Percentiles rank a stretch among this genome's conserved stretches.
Conservation (phyloP, 148 eudicot species). For the Diospyros kaki region DNA sequence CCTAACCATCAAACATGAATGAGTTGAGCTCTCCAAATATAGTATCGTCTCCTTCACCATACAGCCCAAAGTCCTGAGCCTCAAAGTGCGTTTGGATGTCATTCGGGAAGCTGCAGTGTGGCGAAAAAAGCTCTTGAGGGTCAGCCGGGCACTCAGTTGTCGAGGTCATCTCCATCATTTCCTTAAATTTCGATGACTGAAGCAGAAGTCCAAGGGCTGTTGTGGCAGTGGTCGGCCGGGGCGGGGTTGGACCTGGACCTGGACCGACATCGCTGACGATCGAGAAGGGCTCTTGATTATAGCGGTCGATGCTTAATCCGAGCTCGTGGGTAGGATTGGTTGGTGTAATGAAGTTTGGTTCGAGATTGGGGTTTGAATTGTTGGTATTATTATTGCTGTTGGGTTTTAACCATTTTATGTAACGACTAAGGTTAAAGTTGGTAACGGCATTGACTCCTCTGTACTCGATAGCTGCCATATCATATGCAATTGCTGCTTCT, state of each 20-base stretch:
- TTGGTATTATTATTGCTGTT: conserved; percentile 22
- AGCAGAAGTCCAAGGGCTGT: conserved; percentile 46
- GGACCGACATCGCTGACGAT: background rate
- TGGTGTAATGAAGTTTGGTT: conserved; percentile 6
- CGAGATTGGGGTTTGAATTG: conserved; percentile 7
- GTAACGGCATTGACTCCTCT: conserved; percentile 83
- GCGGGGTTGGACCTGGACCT: background rate
- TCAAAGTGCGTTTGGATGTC: conserved; percentile 31
- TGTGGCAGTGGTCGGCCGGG: conserved; percentile 38
- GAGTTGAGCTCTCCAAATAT: conserved; percentile 34
- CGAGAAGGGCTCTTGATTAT: background rate
- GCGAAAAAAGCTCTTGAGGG: conserved; percentile 18
- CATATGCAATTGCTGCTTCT: conserved; percentile 84
- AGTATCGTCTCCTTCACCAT: conserved; percentile 29
- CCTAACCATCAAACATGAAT: conserved; percentile 20
- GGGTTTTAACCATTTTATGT: conserved; percentile 56
- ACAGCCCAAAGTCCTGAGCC: conserved; percentile 24
- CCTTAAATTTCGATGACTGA: conserved; percentile 48
- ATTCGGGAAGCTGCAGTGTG: conserved; percentile 29
- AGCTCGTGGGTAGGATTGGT: conserved; percentile 11
- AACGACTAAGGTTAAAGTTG: conserved; percentile 76
- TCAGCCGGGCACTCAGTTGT: conserved; percentile 30
- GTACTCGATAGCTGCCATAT: conserved; percentile 74
- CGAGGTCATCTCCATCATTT: conserved; percentile 51
- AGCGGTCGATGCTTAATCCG: conserved; percentile 7